Evolutionary conservation across 2,329 filamentous ascomycete genomes (phyloP).

Genomic region (Akanthomyces dipterigenus): DNA sequence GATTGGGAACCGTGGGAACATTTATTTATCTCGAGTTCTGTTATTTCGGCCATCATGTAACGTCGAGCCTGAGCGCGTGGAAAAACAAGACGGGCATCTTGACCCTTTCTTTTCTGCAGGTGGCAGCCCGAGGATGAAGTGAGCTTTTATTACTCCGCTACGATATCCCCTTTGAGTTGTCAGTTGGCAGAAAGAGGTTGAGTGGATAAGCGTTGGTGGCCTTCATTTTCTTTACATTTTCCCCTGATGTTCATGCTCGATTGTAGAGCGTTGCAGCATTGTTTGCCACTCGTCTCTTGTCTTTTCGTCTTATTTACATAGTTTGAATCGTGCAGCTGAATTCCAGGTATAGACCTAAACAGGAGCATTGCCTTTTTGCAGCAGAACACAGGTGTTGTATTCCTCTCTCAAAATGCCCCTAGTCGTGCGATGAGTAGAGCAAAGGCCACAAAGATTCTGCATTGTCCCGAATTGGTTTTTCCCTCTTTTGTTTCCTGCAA

Average conservation of each 20-base stretch:
- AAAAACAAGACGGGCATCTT: background rate
- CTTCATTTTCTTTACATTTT: background rate
- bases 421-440: too few relatives aligned
- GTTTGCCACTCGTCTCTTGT: background rate
- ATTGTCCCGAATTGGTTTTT: too few relatives aligned
- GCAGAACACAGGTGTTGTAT: too few relatives aligned
- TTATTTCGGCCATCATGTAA: constrained; percentile 2
- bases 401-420: too few relatives aligned
- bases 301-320: background rate
- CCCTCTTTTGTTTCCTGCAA: too few relatives aligned
- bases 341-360: background rate
- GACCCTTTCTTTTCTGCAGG: background rate
- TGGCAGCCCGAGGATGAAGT: constrained; percentile 4
- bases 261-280: background rate
- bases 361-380: background rate
- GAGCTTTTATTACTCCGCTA: background rate
- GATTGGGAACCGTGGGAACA: constrained; percentile 3
- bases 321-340: background rate
- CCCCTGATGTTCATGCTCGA: background rate
- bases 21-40: constrained; percentile 3
- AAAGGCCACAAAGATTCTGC: too few relatives aligned
- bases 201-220: background rate
- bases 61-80: background rate
- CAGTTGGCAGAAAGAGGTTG: background rate
- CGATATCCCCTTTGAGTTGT: background rate